Conservation (phyloP, 2,329 filamentous ascomycete genomes). For the Pleomassaria siparia region DNA sequence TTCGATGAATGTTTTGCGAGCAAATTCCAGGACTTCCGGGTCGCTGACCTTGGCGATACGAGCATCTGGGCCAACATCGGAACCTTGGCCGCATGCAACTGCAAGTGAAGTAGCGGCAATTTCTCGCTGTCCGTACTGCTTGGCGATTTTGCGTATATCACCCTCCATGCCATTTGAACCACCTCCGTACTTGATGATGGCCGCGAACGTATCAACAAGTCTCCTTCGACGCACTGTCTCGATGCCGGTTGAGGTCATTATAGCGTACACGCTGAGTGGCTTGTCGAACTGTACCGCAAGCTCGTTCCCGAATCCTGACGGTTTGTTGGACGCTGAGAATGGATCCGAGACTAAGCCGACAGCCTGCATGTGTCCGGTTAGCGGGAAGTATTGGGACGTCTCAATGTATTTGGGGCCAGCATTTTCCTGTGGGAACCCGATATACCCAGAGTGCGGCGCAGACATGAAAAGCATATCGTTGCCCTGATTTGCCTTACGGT, state of each 20-base stretch:
- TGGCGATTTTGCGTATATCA: conserved; percentile 81
- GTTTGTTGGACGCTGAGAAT: conserved; percentile 63
- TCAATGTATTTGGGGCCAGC: conserved; percentile 69
- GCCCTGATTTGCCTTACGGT: conserved; percentile 62
- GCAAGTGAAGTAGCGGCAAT: conserved; percentile 88
- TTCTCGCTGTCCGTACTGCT: conserved; percentile 83
- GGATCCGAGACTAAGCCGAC: conserved; percentile 75
- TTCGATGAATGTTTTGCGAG: conserved; percentile 85
- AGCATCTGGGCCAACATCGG: conserved; percentile 72
- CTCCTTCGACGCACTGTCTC: conserved; percentile 81
- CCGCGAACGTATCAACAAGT: conserved; percentile 89
- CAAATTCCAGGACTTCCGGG: conserved; percentile 80
- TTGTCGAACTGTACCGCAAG: conserved; percentile 94
- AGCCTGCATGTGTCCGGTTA: conserved; percentile 74
- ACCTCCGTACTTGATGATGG: conserved; percentile 70
- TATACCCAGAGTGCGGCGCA: conserved; percentile 83
- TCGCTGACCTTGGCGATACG: conserved; percentile 74
- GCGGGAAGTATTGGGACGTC: conserved; percentile 74
- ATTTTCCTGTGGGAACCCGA: conserved; percentile 60
- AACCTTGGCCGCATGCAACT: conserved; percentile 91
- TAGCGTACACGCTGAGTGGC: conserved; percentile 77
- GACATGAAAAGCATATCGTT: conserved; percentile 77
- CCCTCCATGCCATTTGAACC: conserved; percentile 79
- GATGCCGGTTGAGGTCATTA: conserved; percentile 88
- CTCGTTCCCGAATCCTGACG: conserved; percentile 87